Base-by-base conservation (phyloP, 179 eudicot species). In the Drosera spatulata region DNA sequence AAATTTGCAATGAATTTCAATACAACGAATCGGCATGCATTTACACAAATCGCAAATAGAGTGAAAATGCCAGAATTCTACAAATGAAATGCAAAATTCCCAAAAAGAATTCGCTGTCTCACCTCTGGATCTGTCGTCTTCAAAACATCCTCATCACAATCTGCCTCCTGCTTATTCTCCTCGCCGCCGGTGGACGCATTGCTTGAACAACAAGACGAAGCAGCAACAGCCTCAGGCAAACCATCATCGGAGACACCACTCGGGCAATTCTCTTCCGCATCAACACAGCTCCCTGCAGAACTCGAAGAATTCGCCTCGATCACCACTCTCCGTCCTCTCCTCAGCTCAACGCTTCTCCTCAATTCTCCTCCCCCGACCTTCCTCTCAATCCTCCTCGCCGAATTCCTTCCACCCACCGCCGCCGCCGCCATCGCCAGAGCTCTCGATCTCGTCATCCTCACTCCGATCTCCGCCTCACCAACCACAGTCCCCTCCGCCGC, bases 111-210 rank as follows among this genome's bases (percentile, higher is more conserved):
- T 7, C 40, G 0, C 12, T 55, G 47, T 46, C 55, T 55, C 64
- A 87, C 91, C 83, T 79, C 77, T 59, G 73, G 80, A 82, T 82
- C 83, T 68, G 62, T 40, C 39, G 54, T 57, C 44, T 54, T 46
- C 37, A 60, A 54, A 4, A 40, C 50, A 48, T 69, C 75, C 39
- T 64, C 56, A 3, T 38, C 57, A 40, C 41, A 39, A 10, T 49
- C 37, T 4, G 22, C 39, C 33, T 5, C 10, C 61, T 9, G 15
- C 13, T 13, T 41, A 5, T 14, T n/a, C n/a, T 40, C 6, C 9
- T 4, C 54, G 10, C 57, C 42, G 40, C 65, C 70, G 64, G 52
- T 58, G 22, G 79, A 80, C 47, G 69, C 68, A 39, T 68, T 72
- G 58, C 82, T 82, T 15, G 86, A 82, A 66, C 85, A 78, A 68